These are phyloP conservation scores for Bipolaris sorokiniana DNA, from an alignment of 2,329 filamentous ascomycete genomes.

Conservation along the genomic window DNA sequence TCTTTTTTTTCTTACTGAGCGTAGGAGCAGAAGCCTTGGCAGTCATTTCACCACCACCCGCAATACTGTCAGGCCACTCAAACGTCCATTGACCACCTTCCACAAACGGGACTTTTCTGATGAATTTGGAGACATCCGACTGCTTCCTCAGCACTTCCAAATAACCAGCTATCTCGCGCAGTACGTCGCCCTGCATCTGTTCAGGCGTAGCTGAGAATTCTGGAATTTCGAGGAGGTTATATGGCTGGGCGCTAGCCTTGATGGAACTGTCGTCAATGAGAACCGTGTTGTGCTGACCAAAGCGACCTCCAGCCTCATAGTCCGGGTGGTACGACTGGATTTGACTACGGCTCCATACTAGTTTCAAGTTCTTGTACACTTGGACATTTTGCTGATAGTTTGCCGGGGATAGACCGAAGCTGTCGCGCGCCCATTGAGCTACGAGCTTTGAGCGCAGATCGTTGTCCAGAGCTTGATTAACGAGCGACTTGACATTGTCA, in stretches of 20 bases:
- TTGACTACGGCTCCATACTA: conserved; percentile 67
- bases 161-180: conserved; percentile 60
- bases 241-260: conserved; percentile 83
- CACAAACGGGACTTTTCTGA: conserved; percentile 51
- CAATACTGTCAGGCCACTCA: conserved; percentile 29
- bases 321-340: conserved; percentile 54
- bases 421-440: conserved; percentile 79
- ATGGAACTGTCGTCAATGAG: conserved; percentile 83
- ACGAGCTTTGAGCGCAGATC: conserved; percentile 63
- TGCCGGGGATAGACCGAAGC: conserved; percentile 66
- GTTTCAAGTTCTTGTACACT: conserved; percentile 84
- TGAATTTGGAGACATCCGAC: conserved; percentile 68
- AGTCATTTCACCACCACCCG: conserved; percentile 21
- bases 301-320: conserved; percentile 53
- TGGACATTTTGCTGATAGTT: conserved; percentile 78
- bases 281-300: conserved; percentile 86
- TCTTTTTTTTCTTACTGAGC: conserved; percentile 19
- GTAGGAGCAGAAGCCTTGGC: conserved; percentile 14
- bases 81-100: conserved; percentile 36
- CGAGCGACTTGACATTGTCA: conserved; percentile 73
- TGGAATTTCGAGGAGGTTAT: conserved; percentile 80
- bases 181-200: conserved; percentile 51
- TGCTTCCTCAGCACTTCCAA: conserved; percentile 59
- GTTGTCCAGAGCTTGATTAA: conserved; percentile 66
- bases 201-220: conserved; percentile 68